Base-by-base conservation (phyloP, 352 stramenopile species). In the Thraustotheca clavata region DNA sequence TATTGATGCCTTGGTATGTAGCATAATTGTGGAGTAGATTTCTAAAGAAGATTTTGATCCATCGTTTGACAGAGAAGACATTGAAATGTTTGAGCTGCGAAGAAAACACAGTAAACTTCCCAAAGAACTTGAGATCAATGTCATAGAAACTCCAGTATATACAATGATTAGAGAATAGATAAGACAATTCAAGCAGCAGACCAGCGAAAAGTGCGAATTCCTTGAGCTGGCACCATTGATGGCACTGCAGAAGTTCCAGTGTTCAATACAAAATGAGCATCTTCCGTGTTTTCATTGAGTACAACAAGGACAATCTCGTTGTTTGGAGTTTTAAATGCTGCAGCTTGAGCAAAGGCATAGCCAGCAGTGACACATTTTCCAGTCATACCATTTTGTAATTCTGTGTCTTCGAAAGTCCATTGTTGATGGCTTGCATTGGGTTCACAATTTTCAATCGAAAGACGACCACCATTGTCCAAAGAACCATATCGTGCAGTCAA, bases 231-330 rank as follows among this genome's bases (percentile, higher is more conserved):
- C 24, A 93, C 68, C 7, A 71, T 78, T 27, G 79, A 85, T 32
- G 78, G 63, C 31, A 90, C 50, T n/a, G 69, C 68, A 22, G 68
- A 48, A 29, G 69, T 77, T 16, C 70, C 75, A 48, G 77, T 72
- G 24, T 80, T 71, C 35, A 94, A 59, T 52, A 84, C 74, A 31
- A 94, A 90, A 32, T 75, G 54, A 0, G 76, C 80, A 20, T 80
- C 73, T 59, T 90, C 82, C 26, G 80, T 87, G 73, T 94, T 91
- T 54, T 91, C 82, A 63, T 94, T 94, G 62, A 94, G 70, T 32
- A 91, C 80, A 12, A 94, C 83, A 50, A 88, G 71, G 33, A 94
- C 81, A 54, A 80, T 89, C 50, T 76, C 78, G 67, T 89, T 73
- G 27, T 80, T 67, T 0, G 85, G 85, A 9, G 82, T 94, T 52